These are phyloP conservation scores for Penicillium herquei DNA, from an alignment of 495 filamentous ascomycete species.

Conservation along the genomic window DNA sequence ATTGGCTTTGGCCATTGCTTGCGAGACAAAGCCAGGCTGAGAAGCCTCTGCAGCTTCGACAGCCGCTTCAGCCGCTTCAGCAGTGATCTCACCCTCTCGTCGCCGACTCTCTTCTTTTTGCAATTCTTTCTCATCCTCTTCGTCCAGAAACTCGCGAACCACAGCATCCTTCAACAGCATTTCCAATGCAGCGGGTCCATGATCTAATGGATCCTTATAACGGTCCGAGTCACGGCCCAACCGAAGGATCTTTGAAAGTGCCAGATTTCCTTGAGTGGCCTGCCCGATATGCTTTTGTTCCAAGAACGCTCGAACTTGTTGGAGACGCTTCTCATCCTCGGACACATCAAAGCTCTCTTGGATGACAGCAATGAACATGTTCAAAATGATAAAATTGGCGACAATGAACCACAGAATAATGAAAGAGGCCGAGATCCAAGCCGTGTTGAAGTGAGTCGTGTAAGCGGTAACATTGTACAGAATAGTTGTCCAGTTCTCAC, in stretches of 20 bases:
- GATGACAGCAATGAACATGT: constrained; percentile 99
- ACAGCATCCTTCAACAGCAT: constrained; percentile 96
- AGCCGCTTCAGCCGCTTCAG: constrained; percentile 10
- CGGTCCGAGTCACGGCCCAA: constrained; percentile 63
- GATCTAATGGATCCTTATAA: constrained; percentile 80
- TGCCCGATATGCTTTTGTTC: constrained; percentile 83
- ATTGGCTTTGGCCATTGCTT: constrained; percentile 55
- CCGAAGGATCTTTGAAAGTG: constrained; percentile 83
- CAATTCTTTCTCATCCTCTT: constrained; percentile 42
- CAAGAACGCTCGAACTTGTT: constrained; percentile 92
- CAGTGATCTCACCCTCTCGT: constrained; percentile 11
- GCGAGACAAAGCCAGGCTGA: constrained; percentile 54
- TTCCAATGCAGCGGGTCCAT: constrained; percentile 83
- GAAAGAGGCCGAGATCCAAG: constrained; percentile 95
- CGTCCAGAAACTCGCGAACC: constrained; percentile 90
- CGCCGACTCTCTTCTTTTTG: constrained; percentile 24
- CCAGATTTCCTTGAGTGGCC: constrained; percentile 66
- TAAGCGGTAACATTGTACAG: constrained; percentile 78
- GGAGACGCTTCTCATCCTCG: constrained; percentile 94
- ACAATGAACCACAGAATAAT: constrained; percentile 95
- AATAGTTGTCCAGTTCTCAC: constrained; percentile 90
- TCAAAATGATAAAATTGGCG: constrained; percentile 92
- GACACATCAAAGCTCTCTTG: constrained; percentile 99
- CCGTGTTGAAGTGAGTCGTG: constrained; percentile 58
- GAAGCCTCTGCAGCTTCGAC: constrained; percentile 33